phyloP scores from a whole-genome alignment of 257 asterid genomes.

The Salvia splendens region DNA sequence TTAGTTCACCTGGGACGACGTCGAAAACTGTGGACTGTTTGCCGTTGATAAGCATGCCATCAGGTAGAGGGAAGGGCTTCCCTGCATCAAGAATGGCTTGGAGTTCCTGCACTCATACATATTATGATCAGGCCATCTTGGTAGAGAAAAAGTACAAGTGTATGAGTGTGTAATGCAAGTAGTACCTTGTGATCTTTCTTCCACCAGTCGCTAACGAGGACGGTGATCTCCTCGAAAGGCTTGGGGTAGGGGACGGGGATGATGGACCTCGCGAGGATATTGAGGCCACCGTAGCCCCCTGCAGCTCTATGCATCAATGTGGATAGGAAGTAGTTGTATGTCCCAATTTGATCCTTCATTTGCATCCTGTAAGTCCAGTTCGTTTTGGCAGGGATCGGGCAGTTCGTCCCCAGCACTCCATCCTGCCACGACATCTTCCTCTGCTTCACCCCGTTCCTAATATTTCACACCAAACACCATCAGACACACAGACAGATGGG shows the following conservation, averaged over 20 bases:
- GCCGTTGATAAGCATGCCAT: constrained; percentile 75
- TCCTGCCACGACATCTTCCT: constrained; percentile 81
- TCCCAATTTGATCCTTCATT: constrained; percentile 81
- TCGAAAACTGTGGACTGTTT: constrained; percentile 41
- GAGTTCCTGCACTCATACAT: constrained; percentile 45
- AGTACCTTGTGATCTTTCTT: constrained; percentile 70
- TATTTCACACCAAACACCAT: background rate
- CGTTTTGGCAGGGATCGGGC: constrained; percentile 78
- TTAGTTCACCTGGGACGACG: constrained; percentile 51
- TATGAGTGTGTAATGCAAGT: background rate
- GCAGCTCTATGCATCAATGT: constrained; percentile 69
- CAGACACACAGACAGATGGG: no score
- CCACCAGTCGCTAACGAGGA: constrained; percentile 82
- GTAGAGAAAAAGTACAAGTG: background rate
- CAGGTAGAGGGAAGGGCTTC: constrained; percentile 49
- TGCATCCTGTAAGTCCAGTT: constrained; percentile 86
- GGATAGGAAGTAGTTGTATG: constrained; percentile 66
- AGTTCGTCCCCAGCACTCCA: constrained; percentile 90
- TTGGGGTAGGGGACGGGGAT: constrained; percentile 73
- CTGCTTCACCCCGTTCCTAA: constrained; percentile 78
- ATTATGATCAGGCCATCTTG: background rate
- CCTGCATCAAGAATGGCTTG: constrained; percentile 60
- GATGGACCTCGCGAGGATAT: constrained; percentile 56
- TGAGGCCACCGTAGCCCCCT: constrained; percentile 80
- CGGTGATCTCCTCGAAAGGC: constrained; percentile 55